phyloP scores from a whole-genome alignment of 257 asterid genomes.

The Gardenia jasminoides region DNA sequence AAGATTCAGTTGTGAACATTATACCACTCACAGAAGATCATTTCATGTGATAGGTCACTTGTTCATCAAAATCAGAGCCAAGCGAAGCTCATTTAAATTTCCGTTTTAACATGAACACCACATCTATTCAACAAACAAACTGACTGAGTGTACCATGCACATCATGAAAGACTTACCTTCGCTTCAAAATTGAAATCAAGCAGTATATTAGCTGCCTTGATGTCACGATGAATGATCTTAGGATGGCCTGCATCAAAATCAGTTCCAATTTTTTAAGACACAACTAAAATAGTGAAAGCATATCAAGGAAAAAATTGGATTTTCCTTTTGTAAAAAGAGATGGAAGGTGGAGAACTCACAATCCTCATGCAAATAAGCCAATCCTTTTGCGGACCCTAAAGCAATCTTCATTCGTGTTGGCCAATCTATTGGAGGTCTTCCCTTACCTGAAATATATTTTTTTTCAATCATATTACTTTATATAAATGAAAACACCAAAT shows the following conservation, averaged over 20 bases:
- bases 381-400: slow-evolving; percentile 53
- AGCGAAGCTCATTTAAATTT: not conserved
- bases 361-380: slow-evolving; percentile 57
- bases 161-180: slow-evolving; percentile 41
- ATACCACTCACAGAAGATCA: not conserved
- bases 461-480: not conserved
- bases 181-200: slow-evolving; percentile 82
- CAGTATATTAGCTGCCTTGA: slow-evolving; percentile 89
- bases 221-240: slow-evolving; percentile 86
- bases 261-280: not conserved
- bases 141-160: not conserved
- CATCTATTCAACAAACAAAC: not conserved
- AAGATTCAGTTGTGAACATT: slow-evolving; percentile 16
- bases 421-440: slow-evolving; percentile 48
- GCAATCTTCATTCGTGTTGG: slow-evolving; percentile 44
- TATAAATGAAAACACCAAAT: not conserved
- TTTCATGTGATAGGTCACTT: not conserved
- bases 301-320: not conserved
- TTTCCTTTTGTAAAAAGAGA: not conserved
- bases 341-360: slow-evolving; percentile 26
- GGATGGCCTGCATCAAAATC: slow-evolving; percentile 72
- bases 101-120: not conserved
- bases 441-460: slow-evolving; percentile 31
- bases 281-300: not conserved
- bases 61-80: not conserved